These are phyloP conservation scores for Athelia psychrophila DNA, from an alignment of 1,284 basidiomycete genomes.

Conservation along the genomic window DNA sequence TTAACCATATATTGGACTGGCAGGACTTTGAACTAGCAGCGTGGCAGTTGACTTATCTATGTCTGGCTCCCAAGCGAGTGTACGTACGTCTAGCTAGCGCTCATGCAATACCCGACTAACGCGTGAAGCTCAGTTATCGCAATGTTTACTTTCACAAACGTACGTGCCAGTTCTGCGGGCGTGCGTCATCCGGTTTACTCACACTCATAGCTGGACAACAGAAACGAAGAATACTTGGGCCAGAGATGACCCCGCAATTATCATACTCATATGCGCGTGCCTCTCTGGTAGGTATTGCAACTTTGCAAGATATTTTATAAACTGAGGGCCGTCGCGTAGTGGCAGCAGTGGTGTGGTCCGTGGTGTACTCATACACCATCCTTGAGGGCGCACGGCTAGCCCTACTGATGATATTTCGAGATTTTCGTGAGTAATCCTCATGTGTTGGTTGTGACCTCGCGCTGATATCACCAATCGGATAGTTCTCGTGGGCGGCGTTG, in stretches of 20 bases:
- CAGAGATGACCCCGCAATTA: constrained; percentile 91
- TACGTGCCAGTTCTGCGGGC: constrained; percentile 30
- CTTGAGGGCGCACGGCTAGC: constrained; percentile 61
- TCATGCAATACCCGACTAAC: constrained; percentile 7
- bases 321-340: constrained; percentile 36
- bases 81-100: constrained; percentile 40
- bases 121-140: constrained; percentile 59
- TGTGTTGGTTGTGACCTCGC: not conserved
- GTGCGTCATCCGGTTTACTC: not conserved
- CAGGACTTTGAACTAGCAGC: constrained; percentile 95
- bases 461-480: not conserved
- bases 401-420: constrained; percentile 81
- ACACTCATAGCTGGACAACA: constrained; percentile 26
- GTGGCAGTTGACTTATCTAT: constrained; percentile 92
- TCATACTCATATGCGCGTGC: constrained; percentile 79
- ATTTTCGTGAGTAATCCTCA: constrained; percentile 50
- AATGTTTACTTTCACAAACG: constrained; percentile 93
- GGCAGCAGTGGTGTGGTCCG: constrained; percentile 78
- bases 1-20: constrained; percentile 10
- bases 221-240: constrained; percentile 99
- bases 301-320: constrained; percentile 4
- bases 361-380: constrained; percentile 72
- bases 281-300: constrained; percentile 54
- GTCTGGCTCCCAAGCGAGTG: constrained; percentile 88
- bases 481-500: constrained; percentile 67